Base-by-base conservation (phyloP, 768 basidiomycete genomes). In the Rhizopogon salebrosus region DNA sequence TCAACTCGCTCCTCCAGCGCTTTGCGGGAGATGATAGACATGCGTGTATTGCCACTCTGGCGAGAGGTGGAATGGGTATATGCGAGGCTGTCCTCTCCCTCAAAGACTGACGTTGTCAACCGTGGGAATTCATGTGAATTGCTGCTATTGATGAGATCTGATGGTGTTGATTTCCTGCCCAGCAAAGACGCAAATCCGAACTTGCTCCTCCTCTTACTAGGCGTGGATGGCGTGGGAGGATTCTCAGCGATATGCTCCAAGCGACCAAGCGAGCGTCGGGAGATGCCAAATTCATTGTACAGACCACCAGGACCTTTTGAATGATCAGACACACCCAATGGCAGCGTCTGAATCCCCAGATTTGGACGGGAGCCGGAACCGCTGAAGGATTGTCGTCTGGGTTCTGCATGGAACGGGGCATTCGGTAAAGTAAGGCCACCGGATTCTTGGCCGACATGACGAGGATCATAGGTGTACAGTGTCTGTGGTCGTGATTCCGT, bases 1-100 rank as follows among this genome's bases (percentile, higher is more conserved):
- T 85, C 78, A n/a, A 93, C 88, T 20, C 89, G 75, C 59, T 85
- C 82, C 60, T 89, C 87, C 51, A 90, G 74, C 42, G 82, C 82
- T 72, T 83, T 90, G 52, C 84, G 79, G 16, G 85, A 84, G 9
- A 77, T 75, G 18, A 83, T 72, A 38, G 86, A 87, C 75, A 83
- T 74, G 49, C 86, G 76, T 43, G 81, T 72, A 29, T 68, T 71
- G 7, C 72, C 75, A 61, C 79, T 80, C 57, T 83, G 74, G 23
- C 80, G 71, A 31, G 80, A 79, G 18, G 72, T 71, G 7, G 80
- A 77, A 26, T 73, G 72, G 48, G 76, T 70, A 63, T 84, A 78
- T 41, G 76, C 64, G 41, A 71, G 64, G 51, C 62, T 57, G 41
- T 81, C 80, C 38, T 87, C 84, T 11, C 73, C 63, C 38, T 80